These are phyloP conservation scores for Penicillium oxalicum DNA, from an alignment of 2,329 filamentous ascomycete species.

Conservation along the genomic window DNA sequence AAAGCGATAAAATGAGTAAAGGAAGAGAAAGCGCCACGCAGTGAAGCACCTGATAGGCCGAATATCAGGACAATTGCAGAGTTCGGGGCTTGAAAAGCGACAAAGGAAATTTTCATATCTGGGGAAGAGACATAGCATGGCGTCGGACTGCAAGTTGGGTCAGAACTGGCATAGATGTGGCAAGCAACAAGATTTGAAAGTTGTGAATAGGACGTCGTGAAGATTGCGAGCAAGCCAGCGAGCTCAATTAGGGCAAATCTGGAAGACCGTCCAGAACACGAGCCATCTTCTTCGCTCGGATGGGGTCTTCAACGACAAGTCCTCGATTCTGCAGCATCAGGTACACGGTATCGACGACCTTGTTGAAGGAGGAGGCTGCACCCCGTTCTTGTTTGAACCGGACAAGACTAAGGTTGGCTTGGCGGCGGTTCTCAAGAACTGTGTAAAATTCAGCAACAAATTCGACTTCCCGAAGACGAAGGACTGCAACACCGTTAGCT, in stretches of 20 bases:
- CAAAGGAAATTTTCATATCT: too few relatives aligned
- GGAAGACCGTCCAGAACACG: constrained; percentile 29
- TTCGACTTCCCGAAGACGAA: constrained; percentile 78
- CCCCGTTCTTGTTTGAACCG: constrained; percentile 86
- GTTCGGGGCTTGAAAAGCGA: too few relatives aligned
- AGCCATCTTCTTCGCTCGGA: constrained; percentile 63
- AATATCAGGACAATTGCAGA: too few relatives aligned
- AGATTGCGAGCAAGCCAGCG: too few relatives aligned
- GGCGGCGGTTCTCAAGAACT: constrained; percentile 76
- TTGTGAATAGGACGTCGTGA: too few relatives aligned
- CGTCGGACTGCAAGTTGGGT: too few relatives aligned
- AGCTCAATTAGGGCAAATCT: constrained; percentile 5
- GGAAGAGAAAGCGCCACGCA: too few relatives aligned
- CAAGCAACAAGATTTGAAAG: too few relatives aligned
- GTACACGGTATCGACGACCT: constrained; percentile 71
- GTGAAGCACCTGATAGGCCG: too few relatives aligned
- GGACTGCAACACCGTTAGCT: constrained; percentile 46
- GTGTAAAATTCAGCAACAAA: constrained; percentile 85
- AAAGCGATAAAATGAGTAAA: too few relatives aligned
- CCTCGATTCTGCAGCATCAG: constrained; percentile 59
- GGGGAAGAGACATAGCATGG: too few relatives aligned
- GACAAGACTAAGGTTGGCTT: constrained; percentile 69
- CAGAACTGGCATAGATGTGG: too few relatives aligned
- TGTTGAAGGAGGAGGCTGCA: constrained; percentile 83
- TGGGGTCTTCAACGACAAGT: constrained; percentile 63